A percentile compares a stretch with the other conserved stretches of the same genome.
These are phyloP conservation scores for Echeveria elegans DNA, from an alignment of 164 flowering plant genomes.

Conservation along the genomic window DNA sequence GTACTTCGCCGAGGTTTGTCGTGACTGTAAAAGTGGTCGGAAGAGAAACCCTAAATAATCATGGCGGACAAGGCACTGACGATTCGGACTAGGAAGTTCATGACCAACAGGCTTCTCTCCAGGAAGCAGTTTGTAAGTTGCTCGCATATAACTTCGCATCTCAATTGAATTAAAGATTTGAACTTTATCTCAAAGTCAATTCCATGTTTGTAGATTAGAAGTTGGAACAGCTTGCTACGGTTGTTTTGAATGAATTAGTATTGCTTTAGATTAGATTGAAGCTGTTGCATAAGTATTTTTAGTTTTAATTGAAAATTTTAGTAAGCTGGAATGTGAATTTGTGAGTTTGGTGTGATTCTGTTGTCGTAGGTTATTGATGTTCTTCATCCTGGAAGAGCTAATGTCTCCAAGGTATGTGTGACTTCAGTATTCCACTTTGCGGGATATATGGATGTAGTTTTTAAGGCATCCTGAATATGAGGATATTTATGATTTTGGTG, in stretches of 20 bases:
- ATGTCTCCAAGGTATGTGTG: conserved; percentile 9
- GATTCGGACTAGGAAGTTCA: conserved; percentile 31
- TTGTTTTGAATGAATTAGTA: no score
- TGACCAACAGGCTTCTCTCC: conserved; percentile 76
- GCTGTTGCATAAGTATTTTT: not conserved
- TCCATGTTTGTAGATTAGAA: not conserved
- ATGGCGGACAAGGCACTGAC: conserved; percentile 7
- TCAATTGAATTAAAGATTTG: not conserved
- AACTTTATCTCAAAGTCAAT: not conserved
- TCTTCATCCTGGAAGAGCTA: conserved; percentile 15
- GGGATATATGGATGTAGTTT: not conserved
- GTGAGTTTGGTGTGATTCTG: not conserved
- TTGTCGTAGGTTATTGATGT: conserved; percentile 11
- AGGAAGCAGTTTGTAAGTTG: conserved; percentile 28
- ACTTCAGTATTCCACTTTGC: not conserved
- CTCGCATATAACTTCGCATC: not conserved
- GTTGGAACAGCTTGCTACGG: not conserved
- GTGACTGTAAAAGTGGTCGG: not conserved
- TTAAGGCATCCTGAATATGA: not conserved
- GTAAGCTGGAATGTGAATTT: no score
- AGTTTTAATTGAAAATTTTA: not conserved
- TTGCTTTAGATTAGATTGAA: not conserved
- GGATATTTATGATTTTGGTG: not conserved
- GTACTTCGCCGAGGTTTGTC: not conserved
- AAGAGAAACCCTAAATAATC: not conserved